Base-by-base conservation (phyloP, 108 stramenopile genomes). In the Discostella pseudostelligera region DNA sequence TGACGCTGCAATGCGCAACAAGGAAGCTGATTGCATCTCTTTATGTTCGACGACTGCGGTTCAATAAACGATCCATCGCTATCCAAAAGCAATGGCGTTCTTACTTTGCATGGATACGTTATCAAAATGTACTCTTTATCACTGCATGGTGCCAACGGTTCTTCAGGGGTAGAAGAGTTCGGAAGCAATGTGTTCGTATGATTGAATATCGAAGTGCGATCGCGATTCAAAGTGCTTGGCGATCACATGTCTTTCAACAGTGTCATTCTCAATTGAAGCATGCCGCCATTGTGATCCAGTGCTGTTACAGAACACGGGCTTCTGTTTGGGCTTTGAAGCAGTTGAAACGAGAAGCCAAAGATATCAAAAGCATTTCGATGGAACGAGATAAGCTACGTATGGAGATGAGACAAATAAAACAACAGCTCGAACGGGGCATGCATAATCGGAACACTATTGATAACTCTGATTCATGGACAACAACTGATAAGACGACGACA, bases 321-420 rank as follows among this genome's bases (percentile, higher is more conserved):
- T 80, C 87, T 0, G 63, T 48, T 20, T 51, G 24, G 14, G 62
- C 62, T 6, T 39, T 85, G 26, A 55, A 59, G 22, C 62, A 74
- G 28, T 70, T 80, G 29, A 57, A 80, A 29, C 73, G 56, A 55
- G 81, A 83, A 47, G 90, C 86, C 12, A 74, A 72, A 39, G 80
- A 85, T 53, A 44, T 87, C 45, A 48, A 46, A 32, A 45, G 48
- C 29, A 75, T 87, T 40, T 77, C 73, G 8, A 56, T 57, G 14
- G 88, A 89, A 63, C 47, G 86, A 35, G 82, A 87, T 59, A 46
- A 61, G n/a, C 74, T 84, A 53, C 76, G 81, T 40, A 49, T 76
- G 37, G 83, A 90, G 55, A 59, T 80, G 55, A 32, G 71, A 22
- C 61, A 72, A 60, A 73, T 87, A 68, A 76, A 74, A 43, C 40